phyloP scores from a whole-genome alignment of 106 monocot species.

The Dendrobium officinale region DNA sequence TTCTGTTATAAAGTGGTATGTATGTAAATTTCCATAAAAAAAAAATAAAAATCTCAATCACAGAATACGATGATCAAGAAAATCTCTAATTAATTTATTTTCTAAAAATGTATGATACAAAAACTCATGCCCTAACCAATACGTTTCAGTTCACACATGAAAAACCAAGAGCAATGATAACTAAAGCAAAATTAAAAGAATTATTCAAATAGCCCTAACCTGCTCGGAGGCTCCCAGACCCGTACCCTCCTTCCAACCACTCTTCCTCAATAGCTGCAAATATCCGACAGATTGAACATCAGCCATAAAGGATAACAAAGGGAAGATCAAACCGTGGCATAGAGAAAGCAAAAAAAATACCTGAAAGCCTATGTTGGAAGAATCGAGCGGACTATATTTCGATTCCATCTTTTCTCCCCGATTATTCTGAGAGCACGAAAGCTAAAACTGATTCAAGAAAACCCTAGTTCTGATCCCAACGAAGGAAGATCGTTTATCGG shows the following conservation, averaged over 20 bases:
- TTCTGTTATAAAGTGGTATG: too few species aligned
- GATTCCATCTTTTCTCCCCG: slow-evolving; percentile 24
- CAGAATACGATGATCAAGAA: not conserved
- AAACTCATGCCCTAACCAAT: not conserved
- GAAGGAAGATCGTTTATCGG: not conserved
- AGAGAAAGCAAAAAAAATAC: slow-evolving; percentile 21
- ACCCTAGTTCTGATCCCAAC: not conserved
- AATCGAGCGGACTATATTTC: slow-evolving; percentile 53
- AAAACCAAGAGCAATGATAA: not conserved
- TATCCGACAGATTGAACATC: not conserved
- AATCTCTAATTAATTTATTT: not conserved
- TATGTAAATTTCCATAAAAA: too few species aligned
- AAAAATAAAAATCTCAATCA: not conserved
- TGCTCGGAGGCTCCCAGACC: slow-evolving; percentile 87
- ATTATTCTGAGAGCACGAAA: not conserved
- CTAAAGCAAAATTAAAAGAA: not conserved
- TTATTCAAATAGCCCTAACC: slow-evolving; percentile 29
- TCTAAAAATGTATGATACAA: not conserved
- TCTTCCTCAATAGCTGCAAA: slow-evolving; percentile 84
- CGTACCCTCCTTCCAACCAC: slow-evolving; percentile 91
- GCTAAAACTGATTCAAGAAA: not conserved
- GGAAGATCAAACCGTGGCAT: slow-evolving; percentile 15
- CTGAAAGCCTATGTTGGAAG: slow-evolving; percentile 92
- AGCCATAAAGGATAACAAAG: not conserved
- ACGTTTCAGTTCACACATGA: not conserved